Base-by-base conservation (phyloP, 2,329 filamentous ascomycete genomes). In the Aspergillus sp. region DNA sequence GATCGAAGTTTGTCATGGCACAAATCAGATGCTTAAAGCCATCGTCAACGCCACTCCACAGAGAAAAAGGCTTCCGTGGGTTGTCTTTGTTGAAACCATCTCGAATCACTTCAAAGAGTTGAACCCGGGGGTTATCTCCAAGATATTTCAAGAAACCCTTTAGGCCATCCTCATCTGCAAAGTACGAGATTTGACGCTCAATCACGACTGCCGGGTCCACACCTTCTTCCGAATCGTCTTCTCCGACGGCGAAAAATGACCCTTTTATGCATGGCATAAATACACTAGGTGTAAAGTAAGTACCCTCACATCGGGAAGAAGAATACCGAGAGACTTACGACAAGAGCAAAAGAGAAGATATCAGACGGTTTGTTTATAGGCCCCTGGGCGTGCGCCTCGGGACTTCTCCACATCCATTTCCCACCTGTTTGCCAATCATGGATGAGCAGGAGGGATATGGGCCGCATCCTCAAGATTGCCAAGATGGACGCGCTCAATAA, bases 131-230 rank as follows among this genome's bases (percentile, higher is more conserved):
- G 55, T 71, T 75, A 19, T 71, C 62, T 23, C 71, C 73, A 43
- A 79, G 68, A 59, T 75, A 71, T 45, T 70, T 64, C 34, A 80
- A 58, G 50, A 79, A 67, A 17, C 65, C 71, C 32, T 70, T 64
- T 36, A 78, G 66, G 36, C 71, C 69, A 4, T 76, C 63, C 62
- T 66, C 64, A 55, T 79, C 71, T 40, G 70, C 71, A 61, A 80
- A 80, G 58, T 75, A 76, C 3, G 76, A 80, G 13, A 79, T 69
- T 56, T 79, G 77, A 19, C 73, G 72, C 55, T 75, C 70, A 36
- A 79, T 60, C 32, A 79, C 71, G 56, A 72, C 64, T 41, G 67
- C 68, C 43, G 74, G 65, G 40, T 74, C 44, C 4, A 52, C 71
- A 25, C 61, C 67, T 55, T 70, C 55, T 57, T 64, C 50, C 59